Conservation (phyloP, 2,329 filamentous ascomycete genomes). For the Pyrenochaeta sp. region DNA sequence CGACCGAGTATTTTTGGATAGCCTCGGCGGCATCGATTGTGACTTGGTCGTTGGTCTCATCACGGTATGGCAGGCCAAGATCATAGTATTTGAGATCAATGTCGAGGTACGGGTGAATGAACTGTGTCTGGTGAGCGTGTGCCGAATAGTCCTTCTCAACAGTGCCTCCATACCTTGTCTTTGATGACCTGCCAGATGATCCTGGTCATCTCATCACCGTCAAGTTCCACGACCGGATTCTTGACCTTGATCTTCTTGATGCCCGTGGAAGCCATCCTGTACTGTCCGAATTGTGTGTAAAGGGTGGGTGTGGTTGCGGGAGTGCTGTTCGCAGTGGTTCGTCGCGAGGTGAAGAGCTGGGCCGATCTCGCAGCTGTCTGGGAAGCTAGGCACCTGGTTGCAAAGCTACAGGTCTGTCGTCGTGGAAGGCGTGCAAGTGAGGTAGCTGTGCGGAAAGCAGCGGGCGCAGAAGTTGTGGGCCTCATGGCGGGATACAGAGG, state of each 20-base stretch:
- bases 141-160: not conserved
- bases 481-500: constrained; percentile 37
- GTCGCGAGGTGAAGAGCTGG: constrained; percentile 25
- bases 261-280: constrained; percentile 66
- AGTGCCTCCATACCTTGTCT: constrained; percentile 71
- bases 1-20: constrained; percentile 98
- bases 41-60: constrained; percentile 95
- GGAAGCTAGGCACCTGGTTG: constrained; percentile 39
- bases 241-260: constrained; percentile 99
- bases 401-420: constrained; percentile 38
- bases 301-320: constrained; percentile 10
- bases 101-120: constrained; percentile 95
- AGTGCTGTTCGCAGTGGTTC: constrained; percentile 17
- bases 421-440: constrained; percentile 29
- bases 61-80: constrained; percentile 90
- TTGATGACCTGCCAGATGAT: constrained; percentile 99
- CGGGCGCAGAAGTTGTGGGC: constrained; percentile 36
- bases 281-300: constrained; percentile 23
- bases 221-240: constrained; percentile 97
- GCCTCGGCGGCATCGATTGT: constrained; percentile 94
- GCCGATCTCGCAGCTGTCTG: constrained; percentile 34
- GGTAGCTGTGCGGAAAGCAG: constrained; percentile 35
- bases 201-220: constrained; percentile 94
- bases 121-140: constrained; percentile 56
- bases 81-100: constrained; percentile 99